Percentiles rank a stretch among this genome's conserved stretches.
phyloP scores from a whole-genome alignment of 2,329 filamentous ascomycete species.

The Fusarium sp. region DNA sequence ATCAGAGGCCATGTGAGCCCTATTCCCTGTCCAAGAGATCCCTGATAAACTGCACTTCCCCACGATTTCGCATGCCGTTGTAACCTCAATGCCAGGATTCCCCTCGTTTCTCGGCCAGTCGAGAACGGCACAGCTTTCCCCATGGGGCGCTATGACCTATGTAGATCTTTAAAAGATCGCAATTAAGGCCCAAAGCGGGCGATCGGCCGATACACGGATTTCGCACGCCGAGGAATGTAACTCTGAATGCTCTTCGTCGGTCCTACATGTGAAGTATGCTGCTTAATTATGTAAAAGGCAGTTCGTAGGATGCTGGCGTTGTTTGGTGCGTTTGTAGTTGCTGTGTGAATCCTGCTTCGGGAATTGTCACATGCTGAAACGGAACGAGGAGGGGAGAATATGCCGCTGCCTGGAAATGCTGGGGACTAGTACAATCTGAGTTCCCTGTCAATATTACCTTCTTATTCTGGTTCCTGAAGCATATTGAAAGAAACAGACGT shows the following conservation, averaged over 20 bases:
- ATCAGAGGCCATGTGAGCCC: background rate
- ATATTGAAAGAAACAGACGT: background rate
- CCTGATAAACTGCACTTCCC: background rate
- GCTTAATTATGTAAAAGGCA: background rate
- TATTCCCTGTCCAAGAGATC: background rate
- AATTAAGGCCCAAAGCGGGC: conserved; percentile 7
- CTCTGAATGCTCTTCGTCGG: background rate
- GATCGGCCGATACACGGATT: background rate
- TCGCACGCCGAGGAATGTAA: conserved; percentile 25
- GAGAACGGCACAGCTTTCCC: conserved; percentile 13
- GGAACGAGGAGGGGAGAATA: background rate
- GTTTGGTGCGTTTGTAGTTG: background rate
- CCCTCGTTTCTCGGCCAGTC: background rate
- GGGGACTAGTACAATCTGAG: background rate
- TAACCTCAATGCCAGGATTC: background rate
- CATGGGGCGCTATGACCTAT: conserved; percentile 2
- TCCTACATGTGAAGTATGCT: conserved; percentile 22
- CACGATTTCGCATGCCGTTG: background rate
- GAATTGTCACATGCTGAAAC: background rate
- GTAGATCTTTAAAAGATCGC: conserved; percentile 16
- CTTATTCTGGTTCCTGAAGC: background rate
- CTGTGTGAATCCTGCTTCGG: background rate
- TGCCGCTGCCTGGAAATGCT: background rate
- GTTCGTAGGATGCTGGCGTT: too few relatives aligned
- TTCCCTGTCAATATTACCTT: background rate